Conservation (phyloP, 495 filamentous ascomycete species). For the Amorphotheca resinae region DNA sequence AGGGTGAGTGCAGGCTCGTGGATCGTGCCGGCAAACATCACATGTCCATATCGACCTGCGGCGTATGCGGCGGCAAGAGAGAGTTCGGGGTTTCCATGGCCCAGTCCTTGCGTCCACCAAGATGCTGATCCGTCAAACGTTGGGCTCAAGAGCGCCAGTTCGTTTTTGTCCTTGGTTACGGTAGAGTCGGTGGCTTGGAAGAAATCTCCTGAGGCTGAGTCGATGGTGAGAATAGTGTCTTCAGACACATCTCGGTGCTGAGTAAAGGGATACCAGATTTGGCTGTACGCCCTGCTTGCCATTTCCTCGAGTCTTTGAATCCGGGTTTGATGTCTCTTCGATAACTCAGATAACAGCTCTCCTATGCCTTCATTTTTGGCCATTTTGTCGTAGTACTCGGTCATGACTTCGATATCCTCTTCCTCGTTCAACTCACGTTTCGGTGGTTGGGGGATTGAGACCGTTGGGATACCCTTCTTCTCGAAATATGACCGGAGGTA, state of each 20-base stretch:
- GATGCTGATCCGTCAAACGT: conserved; percentile 70
- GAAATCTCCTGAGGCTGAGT: conserved; percentile 62
- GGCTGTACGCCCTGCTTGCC: conserved; percentile 38
- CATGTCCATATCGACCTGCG: conserved; percentile 71
- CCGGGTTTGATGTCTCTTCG: conserved; percentile 34
- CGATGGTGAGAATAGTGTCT: conserved; percentile 52
- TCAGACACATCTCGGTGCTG: conserved; percentile 51
- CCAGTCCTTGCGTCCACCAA: conserved; percentile 80
- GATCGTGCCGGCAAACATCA: conserved; percentile 66
- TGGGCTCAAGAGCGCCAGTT: conserved; percentile 33
- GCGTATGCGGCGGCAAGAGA: conserved; percentile 63
- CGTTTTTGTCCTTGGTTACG: conserved; percentile 1
- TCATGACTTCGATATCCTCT: conserved; percentile 42
- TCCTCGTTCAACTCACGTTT: conserved; percentile 18
- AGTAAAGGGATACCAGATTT: conserved; percentile 75
- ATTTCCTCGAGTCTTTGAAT: conserved; percentile 45
- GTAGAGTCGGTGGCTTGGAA: conserved; percentile 45
- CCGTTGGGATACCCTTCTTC: conserved; percentile 40
- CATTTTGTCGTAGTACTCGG: conserved; percentile 43
- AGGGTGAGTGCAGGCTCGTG: conserved; percentile 59
- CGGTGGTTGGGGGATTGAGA: conserved; percentile 42
- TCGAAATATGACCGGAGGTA: conserved; percentile 54
- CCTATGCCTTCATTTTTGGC: conserved; percentile 30
- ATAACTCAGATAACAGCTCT: conserved; percentile 25
- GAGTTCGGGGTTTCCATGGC: conserved; percentile 56